Evolutionary conservation across 2,329 filamentous ascomycete species (phyloP).

Genomic region (Aaosphaeria arxii): DNA sequence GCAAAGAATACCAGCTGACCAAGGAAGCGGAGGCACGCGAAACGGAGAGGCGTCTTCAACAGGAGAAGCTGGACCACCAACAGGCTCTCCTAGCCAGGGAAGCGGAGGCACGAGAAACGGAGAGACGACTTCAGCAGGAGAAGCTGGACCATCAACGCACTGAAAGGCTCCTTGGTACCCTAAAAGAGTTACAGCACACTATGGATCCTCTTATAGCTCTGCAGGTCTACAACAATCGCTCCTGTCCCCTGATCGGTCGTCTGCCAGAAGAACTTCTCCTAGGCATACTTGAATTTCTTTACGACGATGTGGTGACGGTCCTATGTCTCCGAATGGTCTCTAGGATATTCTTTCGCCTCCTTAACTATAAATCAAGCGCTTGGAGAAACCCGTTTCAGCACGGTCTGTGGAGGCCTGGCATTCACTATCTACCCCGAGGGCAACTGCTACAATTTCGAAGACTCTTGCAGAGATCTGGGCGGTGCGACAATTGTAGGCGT

Average conservation of each 20-base stretch:
- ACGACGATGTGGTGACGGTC: slow-evolving; percentile 7
- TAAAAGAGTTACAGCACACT: neutral
- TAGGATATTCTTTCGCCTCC: slow-evolving; percentile 11
- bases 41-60: slow-evolving; percentile 4
- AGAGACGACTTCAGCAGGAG: slow-evolving; percentile 7
- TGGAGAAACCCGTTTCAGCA: slow-evolving; percentile 3
- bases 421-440: slow-evolving; percentile 1
- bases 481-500: slow-evolving; percentile 9
- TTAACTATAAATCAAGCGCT: slow-evolving; percentile 4
- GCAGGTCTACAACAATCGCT: slow-evolving; percentile 15
- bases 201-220: slow-evolving; percentile 12
- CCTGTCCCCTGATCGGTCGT: slow-evolving; percentile 10
- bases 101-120: slow-evolving; percentile 5
- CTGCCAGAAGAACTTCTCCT: slow-evolving; percentile 16
- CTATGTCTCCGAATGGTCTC: slow-evolving; percentile 10
- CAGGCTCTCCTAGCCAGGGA: slow-evolving; percentile 8
- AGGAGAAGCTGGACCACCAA: slow-evolving; percentile 8
- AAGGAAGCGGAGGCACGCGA: slow-evolving; percentile 8
- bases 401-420: neutral
- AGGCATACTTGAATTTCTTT: slow-evolving; percentile 10
- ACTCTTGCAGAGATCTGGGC: slow-evolving; percentile 5
- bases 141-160: slow-evolving; percentile 7
- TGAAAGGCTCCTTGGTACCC: too few relatives aligned
- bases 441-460: slow-evolving; percentile 5
- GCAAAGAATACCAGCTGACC: slow-evolving; percentile 5